Percentiles rank a stretch among this genome's conserved stretches.
phyloP scores from a whole-genome alignment of 1,139 yeast species.

The Barnettozyma hawaiiensis region DNA sequence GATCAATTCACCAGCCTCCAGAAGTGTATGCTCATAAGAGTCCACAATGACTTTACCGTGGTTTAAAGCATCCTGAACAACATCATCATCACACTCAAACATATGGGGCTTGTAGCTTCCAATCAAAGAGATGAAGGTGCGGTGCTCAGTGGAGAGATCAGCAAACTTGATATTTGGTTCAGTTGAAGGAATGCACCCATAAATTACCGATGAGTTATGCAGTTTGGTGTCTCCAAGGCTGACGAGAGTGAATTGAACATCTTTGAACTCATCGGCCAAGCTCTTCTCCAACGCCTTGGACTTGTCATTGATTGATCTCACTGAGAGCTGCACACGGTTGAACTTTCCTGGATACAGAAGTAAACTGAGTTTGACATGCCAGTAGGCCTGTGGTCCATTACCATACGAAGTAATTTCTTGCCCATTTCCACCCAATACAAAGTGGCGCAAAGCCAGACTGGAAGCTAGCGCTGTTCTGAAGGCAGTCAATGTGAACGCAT shows the following conservation, averaged over 20 bases:
- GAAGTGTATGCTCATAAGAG: slow-evolving; percentile 48
- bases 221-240: slow-evolving; percentile 18
- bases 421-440: slow-evolving; percentile 29
- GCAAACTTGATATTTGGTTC: slow-evolving; percentile 38
- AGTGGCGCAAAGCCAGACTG: slow-evolving; percentile 37
- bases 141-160: slow-evolving; percentile 33
- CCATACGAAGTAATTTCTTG: slow-evolving; percentile 42
- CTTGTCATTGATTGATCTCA: slow-evolving; percentile 39
- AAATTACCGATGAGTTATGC: slow-evolving; percentile 39
- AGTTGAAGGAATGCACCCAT: slow-evolving; percentile 57
- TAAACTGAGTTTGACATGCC: slow-evolving; percentile 52
- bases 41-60: slow-evolving; percentile 50
- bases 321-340: slow-evolving; percentile 36
- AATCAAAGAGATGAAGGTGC: slow-evolving; percentile 49
- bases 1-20: slow-evolving; percentile 63
- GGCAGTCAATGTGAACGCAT: slow-evolving; percentile 58
- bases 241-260: slow-evolving; percentile 24
- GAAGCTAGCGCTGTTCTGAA: slow-evolving; percentile 64
- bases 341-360: slow-evolving; percentile 36
- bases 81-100: slow-evolving; percentile 52
- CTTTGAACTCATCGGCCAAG: slow-evolving; percentile 29
- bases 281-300: slow-evolving; percentile 32
- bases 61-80: slow-evolving; percentile 29
- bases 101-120: slow-evolving; percentile 68
- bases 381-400: slow-evolving; percentile 61